A percentile compares a stretch with the other conserved stretches of the same genome.
Conservation (phyloP, 306 rosid species). For the Dryas drummondii region DNA sequence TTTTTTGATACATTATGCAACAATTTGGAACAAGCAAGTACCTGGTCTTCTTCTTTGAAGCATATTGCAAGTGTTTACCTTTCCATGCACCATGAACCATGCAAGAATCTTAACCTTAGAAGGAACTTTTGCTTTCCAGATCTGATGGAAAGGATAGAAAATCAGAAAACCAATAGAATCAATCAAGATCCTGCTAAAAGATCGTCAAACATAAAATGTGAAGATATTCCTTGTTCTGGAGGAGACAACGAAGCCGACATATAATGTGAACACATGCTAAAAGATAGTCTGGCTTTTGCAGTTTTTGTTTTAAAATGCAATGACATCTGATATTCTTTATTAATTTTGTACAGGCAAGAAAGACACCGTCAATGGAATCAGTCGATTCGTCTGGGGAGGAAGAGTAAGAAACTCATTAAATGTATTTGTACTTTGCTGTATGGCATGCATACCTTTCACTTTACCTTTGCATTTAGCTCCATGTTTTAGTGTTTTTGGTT, state of each 20-base stretch:
- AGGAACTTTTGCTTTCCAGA: too few relatives aligned
- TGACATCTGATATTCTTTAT: constrained; percentile 29
- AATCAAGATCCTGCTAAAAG: too few relatives aligned
- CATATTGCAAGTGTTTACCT: too few relatives aligned
- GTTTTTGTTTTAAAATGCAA: constrained; percentile 16
- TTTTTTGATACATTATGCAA: too few relatives aligned
- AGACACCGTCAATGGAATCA: constrained; percentile 88
- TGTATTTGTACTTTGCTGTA: constrained; percentile 10
- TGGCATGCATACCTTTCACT: neutral
- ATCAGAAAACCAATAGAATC: too few relatives aligned
- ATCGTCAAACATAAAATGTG: too few relatives aligned
- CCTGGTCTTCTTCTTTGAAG: too few relatives aligned
- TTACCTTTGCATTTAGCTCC: neutral
- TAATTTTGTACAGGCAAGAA: constrained; percentile 69
- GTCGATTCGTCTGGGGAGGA: constrained; percentile 98
- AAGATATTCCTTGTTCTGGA: neutral
- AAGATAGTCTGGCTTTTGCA: neutral
- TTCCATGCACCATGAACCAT: too few relatives aligned
- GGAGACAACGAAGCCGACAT: neutral
- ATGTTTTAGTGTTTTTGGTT: neutral
- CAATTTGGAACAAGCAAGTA: too few relatives aligned
- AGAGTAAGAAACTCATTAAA: constrained; percentile 64
- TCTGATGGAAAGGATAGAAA: too few relatives aligned
- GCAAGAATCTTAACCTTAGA: too few relatives aligned
- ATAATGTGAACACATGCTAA: too few relatives aligned